Conservation (phyloP, 2,329 filamentous ascomycete genomes). For the Zasmidium cellare region DNA sequence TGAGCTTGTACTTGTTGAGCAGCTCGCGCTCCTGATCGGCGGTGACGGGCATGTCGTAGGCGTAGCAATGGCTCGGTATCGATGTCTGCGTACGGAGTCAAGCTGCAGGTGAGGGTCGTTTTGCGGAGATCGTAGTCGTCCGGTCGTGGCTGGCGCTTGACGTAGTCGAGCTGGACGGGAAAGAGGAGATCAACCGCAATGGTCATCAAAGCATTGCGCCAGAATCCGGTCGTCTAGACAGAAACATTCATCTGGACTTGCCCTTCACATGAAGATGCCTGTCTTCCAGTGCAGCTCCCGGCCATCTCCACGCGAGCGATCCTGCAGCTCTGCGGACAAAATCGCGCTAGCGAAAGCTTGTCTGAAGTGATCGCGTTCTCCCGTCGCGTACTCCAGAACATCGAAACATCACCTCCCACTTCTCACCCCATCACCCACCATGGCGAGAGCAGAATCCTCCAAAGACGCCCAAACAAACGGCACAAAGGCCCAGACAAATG, state of each 20-base stretch:
- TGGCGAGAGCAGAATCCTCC: slow-evolving; percentile 53
- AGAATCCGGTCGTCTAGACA: too few relatives aligned
- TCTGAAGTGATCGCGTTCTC: background rate
- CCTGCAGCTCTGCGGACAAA: background rate
- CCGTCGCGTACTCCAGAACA: background rate
- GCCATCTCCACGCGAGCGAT: background rate
- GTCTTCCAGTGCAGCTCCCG: background rate
- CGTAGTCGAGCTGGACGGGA: background rate
- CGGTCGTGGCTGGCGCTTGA: background rate
- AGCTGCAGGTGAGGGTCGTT: background rate
- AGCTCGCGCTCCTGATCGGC: slow-evolving; percentile 74
- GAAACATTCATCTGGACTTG: background rate
- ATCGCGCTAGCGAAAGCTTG: background rate
- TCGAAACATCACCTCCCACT: background rate
- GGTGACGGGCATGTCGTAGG: slow-evolving; percentile 45
- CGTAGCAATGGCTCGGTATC: background rate
- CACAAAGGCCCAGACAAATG: slow-evolving; percentile 41
- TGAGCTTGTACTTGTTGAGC: slow-evolving; percentile 86
- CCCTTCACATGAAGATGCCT: background rate
- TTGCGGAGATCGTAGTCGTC: background rate
- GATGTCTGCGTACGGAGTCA: background rate
- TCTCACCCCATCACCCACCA: slow-evolving; percentile 21
- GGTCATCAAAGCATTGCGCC: too few relatives aligned
- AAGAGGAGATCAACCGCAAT: background rate
- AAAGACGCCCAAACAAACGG: slow-evolving; percentile 47